Percentiles rank a stretch among this genome's conserved stretches.
These are phyloP conservation scores for Verticillium albo-atrum DNA, from an alignment of 2,329 filamentous ascomycete species.

Conservation along the genomic window DNA sequence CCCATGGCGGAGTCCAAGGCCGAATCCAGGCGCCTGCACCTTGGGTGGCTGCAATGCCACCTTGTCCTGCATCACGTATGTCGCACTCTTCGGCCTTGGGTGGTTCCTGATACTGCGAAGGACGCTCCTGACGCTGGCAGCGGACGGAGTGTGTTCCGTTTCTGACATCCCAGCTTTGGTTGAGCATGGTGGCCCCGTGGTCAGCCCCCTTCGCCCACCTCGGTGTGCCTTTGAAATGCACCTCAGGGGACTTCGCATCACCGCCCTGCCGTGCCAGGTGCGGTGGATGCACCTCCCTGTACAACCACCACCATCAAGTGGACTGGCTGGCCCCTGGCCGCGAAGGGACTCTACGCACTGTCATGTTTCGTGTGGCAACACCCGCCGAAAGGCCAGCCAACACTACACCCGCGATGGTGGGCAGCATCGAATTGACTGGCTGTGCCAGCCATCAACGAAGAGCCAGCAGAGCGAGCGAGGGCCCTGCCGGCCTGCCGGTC, in stretches of 20 bases:
- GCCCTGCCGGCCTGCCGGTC: neutral
- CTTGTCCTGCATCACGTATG: constrained; percentile 6
- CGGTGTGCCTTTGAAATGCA: too few relatives aligned
- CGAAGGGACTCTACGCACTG: too few relatives aligned
- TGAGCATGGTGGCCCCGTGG: neutral
- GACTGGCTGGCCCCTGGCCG: too few relatives aligned
- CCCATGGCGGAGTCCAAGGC: constrained; percentile 4
- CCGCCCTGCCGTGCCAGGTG: too few relatives aligned
- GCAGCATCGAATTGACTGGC: neutral
- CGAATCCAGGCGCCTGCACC: constrained; percentile 7
- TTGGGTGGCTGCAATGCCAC: constrained; percentile 5
- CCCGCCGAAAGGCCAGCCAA: too few relatives aligned
- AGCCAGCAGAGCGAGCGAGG: neutral
- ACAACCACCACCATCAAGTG: too few relatives aligned
- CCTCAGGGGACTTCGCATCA: neutral
- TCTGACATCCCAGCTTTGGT: neutral
- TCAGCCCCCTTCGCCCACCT: neutral
- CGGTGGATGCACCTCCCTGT: too few relatives aligned
- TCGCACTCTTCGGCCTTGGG: constrained; percentile 2
- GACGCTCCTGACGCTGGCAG: neutral
- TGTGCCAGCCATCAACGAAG: neutral
- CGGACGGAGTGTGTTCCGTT: neutral
- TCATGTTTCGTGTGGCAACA: too few relatives aligned
- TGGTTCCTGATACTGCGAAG: neutral
- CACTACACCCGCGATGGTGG: neutral